Evolutionary conservation across 768 basidiomycete species (phyloP), one percentile per base, ranked within the genome.

Genomic region (Trametes punicea): DNA sequence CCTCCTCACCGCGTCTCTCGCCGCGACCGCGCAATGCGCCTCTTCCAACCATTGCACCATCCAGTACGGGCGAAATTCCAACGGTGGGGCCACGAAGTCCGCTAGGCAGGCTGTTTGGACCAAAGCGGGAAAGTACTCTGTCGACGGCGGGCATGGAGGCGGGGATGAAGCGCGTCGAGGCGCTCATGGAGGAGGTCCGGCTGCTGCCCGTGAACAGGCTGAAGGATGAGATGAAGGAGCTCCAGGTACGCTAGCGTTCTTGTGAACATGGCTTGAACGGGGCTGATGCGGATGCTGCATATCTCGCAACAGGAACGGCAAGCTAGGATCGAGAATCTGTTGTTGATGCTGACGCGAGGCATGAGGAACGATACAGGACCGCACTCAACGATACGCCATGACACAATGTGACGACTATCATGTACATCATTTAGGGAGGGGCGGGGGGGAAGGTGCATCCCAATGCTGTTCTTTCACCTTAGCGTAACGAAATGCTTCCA

Each of bases 211-310:
- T 90, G 18, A 76, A 80, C 31, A 78, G 71, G 59, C 71, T 93
- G 33, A 86, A 81, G 69, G 85, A 87, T 2, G 89, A 93, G 69
- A 87, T 93, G 81, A 89, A 84, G 67, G 90, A 92, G 66, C 69
- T 92, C 26, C 87, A 88, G 78, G 88, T 87, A 41, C 45, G 76
- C 69, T 18, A n/a, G n/a, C n/a, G n/a, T n/a, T n/a, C n/a, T n/a
- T n/a, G n/a, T n/a, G n/a, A n/a, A n/a, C n/a, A n/a, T n/a, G n/a
- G n/a, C n/a, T n/a, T n/a, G n/a, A n/a, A n/a, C n/a, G n/a, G n/a
- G n/a, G n/a, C n/a, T n/a, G n/a, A n/a, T n/a, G n/a, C n/a, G n/a
- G n/a, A n/a, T n/a, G n/a, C n/a, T n/a, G 11, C 16, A 26, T 38
- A 21, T 36, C n/a, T 29, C 10, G 18, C 16, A 39, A 13, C 54